A percentile compares a stretch with the other conserved stretches of the same genome.
Evolutionary conservation across 768 basidiomycete genomes (phyloP).

Genomic region (Pulveroboletus ravenelii): DNA sequence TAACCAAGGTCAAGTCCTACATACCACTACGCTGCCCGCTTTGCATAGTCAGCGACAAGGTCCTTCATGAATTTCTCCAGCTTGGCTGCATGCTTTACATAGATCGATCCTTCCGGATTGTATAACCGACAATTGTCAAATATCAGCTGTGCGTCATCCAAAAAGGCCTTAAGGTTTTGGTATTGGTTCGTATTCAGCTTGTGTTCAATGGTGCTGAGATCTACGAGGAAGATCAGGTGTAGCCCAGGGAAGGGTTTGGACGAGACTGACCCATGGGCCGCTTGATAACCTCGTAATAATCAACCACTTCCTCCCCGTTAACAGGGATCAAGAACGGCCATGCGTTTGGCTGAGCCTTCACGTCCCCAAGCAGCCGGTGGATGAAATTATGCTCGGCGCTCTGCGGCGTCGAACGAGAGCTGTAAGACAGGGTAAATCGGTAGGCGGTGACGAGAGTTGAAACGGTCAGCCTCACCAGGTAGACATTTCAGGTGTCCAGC

Average conservation of each 20-base stretch:
- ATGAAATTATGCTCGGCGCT: slow-evolving; percentile 63
- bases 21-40: slow-evolving; percentile 13
- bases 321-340: slow-evolving; percentile 92
- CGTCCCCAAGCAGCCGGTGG: slow-evolving; percentile 71
- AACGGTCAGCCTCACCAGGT: slow-evolving; percentile 47
- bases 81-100: slow-evolving; percentile 79
- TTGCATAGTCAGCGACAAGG: slow-evolving; percentile 32
- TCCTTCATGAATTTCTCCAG: slow-evolving; percentile 76
- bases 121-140: slow-evolving; percentile 88
- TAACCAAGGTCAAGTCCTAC: neutral
- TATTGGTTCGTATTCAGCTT: slow-evolving; percentile 92
- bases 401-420: slow-evolving; percentile 40
- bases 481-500: slow-evolving; percentile 86
- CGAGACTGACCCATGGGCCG: slow-evolving; percentile 81
- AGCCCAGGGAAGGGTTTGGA: neutral
- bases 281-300: slow-evolving; percentile 88
- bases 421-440: slow-evolving; percentile 8
- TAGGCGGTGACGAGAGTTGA: neutral
- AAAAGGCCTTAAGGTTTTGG: slow-evolving; percentile 63
- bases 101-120: slow-evolving; percentile 77
- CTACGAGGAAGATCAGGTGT: slow-evolving; percentile 35
- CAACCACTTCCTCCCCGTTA: slow-evolving; percentile 68
- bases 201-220: slow-evolving; percentile 81
- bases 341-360: slow-evolving; percentile 70
- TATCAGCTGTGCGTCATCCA: slow-evolving; percentile 76